Evolutionary conservation across 352 stramenopile species (phyloP), one percentile per base, ranked within the genome.

Genomic region (Thalassiosira delicatula): DNA sequence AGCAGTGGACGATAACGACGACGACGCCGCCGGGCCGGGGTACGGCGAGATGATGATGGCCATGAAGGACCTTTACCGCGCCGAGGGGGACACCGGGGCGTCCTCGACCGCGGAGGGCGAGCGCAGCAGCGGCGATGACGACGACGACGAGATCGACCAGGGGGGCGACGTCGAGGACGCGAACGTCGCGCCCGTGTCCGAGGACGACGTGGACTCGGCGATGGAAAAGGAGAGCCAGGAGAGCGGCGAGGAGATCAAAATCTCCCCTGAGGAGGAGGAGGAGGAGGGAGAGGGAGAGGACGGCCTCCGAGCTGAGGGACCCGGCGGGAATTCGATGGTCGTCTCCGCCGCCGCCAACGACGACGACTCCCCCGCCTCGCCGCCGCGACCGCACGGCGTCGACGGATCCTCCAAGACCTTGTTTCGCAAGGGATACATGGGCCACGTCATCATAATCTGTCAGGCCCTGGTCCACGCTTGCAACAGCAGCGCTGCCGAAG

Each of bases 371-470:
- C n/a, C n/a, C n/a, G n/a, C n/a, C n/a, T n/a, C n/a, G n/a, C n/a
- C n/a, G n/a, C n/a, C n/a, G n/a, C n/a, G n/a, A n/a, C n/a, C n/a
- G n/a, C n/a, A n/a, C n/a, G n/a, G n/a, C n/a, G n/a, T n/a, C n/a
- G n/a, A n/a, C n/a, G n/a, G n/a, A 61, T 12, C 66, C 23, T 35
- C 54, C 27, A 27, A 72, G 4, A 80, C 69, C 46, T 84, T 44
- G 17, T 72, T 92, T 69, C 81, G 88, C 35, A 83, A 86, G 25
- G 90, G 90, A 29, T 93, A 94, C 65, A 95, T 94, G 89, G 91
- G 91, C 11, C 91, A 95, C 73, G 88, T 95, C n/a, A 93, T 95
- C 29, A 95, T 95, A 37, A 90, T 94, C 33, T 93, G 87, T 69
- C 91, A 95, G 83, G 88, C 91, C 19, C 56, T 95, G 21, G 91